Evolutionary conservation across 192 early-diverging fungal species (phyloP).

Genomic region (Podila epigama): DNA sequence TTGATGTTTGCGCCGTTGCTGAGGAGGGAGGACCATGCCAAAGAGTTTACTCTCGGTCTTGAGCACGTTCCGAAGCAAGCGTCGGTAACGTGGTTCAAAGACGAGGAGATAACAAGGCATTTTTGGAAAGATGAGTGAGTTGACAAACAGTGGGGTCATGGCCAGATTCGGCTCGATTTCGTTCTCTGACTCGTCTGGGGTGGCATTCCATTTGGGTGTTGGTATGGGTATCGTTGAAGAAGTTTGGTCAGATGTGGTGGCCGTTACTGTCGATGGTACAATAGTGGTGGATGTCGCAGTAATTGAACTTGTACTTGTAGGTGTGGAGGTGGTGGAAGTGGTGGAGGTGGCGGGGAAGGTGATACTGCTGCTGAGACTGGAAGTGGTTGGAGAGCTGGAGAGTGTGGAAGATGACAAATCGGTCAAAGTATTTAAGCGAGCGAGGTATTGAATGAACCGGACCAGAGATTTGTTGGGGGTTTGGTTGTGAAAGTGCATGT

Average conservation of each 20-base stretch:
- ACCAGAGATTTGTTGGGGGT: conserved; percentile 36
- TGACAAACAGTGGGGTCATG: conserved; percentile 66
- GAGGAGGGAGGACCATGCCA: conserved; percentile 58
- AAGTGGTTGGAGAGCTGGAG: not conserved
- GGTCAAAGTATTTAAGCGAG: not conserved
- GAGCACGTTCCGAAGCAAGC: conserved; percentile 61
- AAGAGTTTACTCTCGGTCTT: conserved; percentile 53
- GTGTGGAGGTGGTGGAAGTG: too few relatives aligned
- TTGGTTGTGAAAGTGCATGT: conserved; percentile 48
- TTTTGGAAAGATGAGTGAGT: conserved; percentile 62
- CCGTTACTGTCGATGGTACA: not conserved
- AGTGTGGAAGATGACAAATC: not conserved
- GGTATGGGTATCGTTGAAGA: not conserved
- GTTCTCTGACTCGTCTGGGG: conserved; percentile 9
- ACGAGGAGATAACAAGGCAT: conserved; percentile 67
- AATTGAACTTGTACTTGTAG: too few relatives aligned
- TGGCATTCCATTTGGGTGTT: not conserved
- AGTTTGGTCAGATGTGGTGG: not conserved
- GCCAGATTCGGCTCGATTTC: conserved; percentile 42
- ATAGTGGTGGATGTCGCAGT: too few relatives aligned
- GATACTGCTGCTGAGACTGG: too few relatives aligned
- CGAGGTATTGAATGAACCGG: conserved; percentile 26
- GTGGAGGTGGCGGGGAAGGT: too few relatives aligned
- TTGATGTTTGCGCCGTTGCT: conserved; percentile 3
- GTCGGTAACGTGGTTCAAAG: conserved; percentile 70